Conservation (phyloP, 306 rosid species). For the Castanospermum australe region DNA sequence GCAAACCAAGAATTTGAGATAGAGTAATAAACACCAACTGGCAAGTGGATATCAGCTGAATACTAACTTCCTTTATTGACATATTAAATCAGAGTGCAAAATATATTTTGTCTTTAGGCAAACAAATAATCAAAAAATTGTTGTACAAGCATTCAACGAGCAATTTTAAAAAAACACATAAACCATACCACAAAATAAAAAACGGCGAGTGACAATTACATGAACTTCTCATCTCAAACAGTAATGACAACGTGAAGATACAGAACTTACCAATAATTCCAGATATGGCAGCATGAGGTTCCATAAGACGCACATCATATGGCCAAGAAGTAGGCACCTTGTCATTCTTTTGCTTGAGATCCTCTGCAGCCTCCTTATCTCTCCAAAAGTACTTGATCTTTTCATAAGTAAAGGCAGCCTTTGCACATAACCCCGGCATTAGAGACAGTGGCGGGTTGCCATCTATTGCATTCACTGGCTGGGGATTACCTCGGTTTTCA, state of each 20-base stretch:
- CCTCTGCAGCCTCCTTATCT: slow-evolving; percentile 32
- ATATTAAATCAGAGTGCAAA: background rate
- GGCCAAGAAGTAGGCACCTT: slow-evolving; percentile 36
- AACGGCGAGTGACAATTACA: background rate
- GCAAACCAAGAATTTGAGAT: background rate
- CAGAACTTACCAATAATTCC: slow-evolving; percentile 67
- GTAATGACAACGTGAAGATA: background rate
- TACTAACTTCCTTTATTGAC: background rate
- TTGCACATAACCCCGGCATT: slow-evolving; percentile 78
- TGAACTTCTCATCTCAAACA: slow-evolving; percentile 15
- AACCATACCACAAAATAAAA: background rate
- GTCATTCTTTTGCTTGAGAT: slow-evolving; percentile 19
- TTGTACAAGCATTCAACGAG: background rate
- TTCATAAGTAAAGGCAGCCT: slow-evolving; percentile 75
- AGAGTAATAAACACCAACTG: background rate
- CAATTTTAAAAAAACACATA: background rate
- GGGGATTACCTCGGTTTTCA: slow-evolving; percentile 66
- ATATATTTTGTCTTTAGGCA: background rate
- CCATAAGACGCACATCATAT: slow-evolving; percentile 62
- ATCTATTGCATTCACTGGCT: slow-evolving; percentile 43
- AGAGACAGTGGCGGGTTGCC: slow-evolving; percentile 50
- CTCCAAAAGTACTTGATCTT: slow-evolving; percentile 70
- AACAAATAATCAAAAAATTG: no score
- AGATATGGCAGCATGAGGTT: slow-evolving; percentile 78
- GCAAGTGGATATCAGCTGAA: background rate